Conservation (phyloP, 2,329 filamentous ascomycete genomes). For the Mycosphaerella sp. region DNA sequence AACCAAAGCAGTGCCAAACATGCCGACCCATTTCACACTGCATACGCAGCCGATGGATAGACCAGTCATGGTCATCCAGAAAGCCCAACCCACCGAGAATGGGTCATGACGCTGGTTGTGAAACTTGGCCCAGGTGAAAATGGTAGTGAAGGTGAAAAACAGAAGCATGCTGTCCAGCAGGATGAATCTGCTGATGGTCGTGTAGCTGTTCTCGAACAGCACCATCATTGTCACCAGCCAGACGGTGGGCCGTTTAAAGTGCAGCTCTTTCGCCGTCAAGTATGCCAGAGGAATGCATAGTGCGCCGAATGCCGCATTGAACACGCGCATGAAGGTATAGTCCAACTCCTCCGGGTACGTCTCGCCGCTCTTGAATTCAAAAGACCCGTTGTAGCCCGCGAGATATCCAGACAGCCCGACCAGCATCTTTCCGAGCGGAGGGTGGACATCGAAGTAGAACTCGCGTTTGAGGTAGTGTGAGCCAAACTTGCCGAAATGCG, state of each 20-base stretch:
- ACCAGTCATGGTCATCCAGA: slow-evolving; percentile 90
- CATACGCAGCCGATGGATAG: slow-evolving; percentile 96
- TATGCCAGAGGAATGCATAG: slow-evolving; percentile 90
- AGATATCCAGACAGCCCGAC: slow-evolving; percentile 94
- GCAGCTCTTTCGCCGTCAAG: slow-evolving; percentile 85
- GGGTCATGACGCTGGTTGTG: slow-evolving; percentile 78
- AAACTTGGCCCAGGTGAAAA: slow-evolving; percentile 96
- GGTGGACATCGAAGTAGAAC: slow-evolving; percentile 98
- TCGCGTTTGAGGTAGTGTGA: slow-evolving; percentile 99
- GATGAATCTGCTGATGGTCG: slow-evolving; percentile 97
- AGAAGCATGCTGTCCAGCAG: slow-evolving; percentile 97
- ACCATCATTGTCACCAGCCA: slow-evolving; percentile 98
- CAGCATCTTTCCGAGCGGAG: slow-evolving; percentile 95
- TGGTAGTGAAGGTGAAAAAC: slow-evolving; percentile 96
- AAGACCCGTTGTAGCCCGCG: slow-evolving; percentile 96
- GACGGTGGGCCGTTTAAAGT: slow-evolving; percentile 76
- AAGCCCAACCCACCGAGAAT: slow-evolving; percentile 87
- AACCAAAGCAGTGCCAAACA: slow-evolving; percentile 91
- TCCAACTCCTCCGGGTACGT: slow-evolving; percentile 89
- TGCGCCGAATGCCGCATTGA: slow-evolving; percentile 93
- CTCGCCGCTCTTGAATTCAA: slow-evolving; percentile 99
- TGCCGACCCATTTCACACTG: slow-evolving; percentile 96
- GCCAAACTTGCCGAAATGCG: slow-evolving; percentile 91
- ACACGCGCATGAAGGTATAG: slow-evolving; percentile 97
- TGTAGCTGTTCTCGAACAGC: slow-evolving; percentile 98